Base-by-base conservation (phyloP, 352 stramenopile genomes). In the Peronospora belbahrii region DNA sequence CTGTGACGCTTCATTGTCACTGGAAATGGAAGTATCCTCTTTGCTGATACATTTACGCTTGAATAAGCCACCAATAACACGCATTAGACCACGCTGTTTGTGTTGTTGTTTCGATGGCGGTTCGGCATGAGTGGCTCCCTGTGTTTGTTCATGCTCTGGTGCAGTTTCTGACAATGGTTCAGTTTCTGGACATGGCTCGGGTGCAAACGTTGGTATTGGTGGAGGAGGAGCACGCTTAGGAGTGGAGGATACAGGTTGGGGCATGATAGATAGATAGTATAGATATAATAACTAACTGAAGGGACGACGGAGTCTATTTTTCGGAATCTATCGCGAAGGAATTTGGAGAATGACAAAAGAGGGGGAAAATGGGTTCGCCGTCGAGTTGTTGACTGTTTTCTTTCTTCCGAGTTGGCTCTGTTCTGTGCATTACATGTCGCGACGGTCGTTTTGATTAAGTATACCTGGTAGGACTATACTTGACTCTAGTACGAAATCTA, bases 21-120 rank as follows among this genome's bases (percentile, higher is more conserved):
- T 59, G 15, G 51, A 44, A 13, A 33, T 38, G 20, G 31, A 47
- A 23, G 10, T 28, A 20, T 48, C 45, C 28, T 61, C 59, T 14
- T 44, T 48, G 23, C 61, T 58, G 22, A 48, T 70, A 44, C 42
- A 42, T n/a, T 61, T 65, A 32, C 65, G 70, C 39, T 70, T 63
- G 45, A 81, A 77, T 14, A 83, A 36, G 17, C 62, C 56, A 35
- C 70, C 70, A 42, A 83, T 61, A 10, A 66, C 67, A 15, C 64
- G 65, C 35, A 83, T 69, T 14, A 83, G 56, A 36, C 59, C 59
- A 37, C 62, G 56, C 31, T 62, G 62, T 46, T 73, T 79, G 52
- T 34, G 44, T 35, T 58, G 62, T 18, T 22, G 3, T 3, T 13
- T 15, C 7, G 49, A 31, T 14, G 51, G 27, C 25, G 31, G 36